Evolutionary conservation across 2,329 filamentous ascomycete genomes (phyloP).

Genomic region (Nothophaeocryptopus gaeumannii): DNA sequence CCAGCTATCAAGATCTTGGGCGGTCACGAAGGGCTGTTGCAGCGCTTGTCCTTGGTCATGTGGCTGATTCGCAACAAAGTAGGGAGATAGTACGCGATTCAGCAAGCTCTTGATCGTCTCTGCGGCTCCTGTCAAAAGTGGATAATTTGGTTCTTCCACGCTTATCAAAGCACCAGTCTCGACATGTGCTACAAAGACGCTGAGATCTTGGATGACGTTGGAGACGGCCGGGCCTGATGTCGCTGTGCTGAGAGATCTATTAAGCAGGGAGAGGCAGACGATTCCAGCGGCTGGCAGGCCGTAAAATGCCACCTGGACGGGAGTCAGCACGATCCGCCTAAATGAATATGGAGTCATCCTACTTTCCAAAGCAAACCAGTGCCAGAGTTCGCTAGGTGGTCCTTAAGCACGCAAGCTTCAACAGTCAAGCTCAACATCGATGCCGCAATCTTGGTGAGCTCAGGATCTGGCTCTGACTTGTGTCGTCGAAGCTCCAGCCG

Average conservation of each 20-base stretch:
- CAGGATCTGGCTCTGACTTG: conserved; percentile 26
- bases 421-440: conserved; percentile 33
- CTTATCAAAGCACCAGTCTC: conserved; percentile 31
- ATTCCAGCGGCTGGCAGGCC: conserved; percentile 38
- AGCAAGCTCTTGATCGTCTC: conserved; percentile 33
- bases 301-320: conserved; percentile 33
- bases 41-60: not conserved
- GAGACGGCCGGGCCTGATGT: conserved; percentile 5
- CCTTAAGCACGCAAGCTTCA: conserved; percentile 31
- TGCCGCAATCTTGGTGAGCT: conserved; percentile 28
- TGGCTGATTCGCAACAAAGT: conserved; percentile 3
- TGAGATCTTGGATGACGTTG: conserved; percentile 33
- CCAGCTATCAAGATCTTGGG: conserved; percentile 8
- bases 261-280: conserved; percentile 32
- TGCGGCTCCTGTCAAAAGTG: conserved; percentile 30
- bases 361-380: conserved; percentile 37
- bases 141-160: conserved; percentile 32
- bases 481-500: conserved; percentile 25
- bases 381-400: conserved; percentile 36
- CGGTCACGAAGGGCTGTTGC: not conserved
- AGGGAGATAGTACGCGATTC: not conserved
- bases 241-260: conserved; percentile 6
- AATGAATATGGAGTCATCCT: conserved; percentile 16
- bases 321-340: conserved; percentile 5
- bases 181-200: conserved; percentile 34